Conservation (phyloP, 495 filamentous ascomycete genomes). For the Xylaria longipes region DNA sequence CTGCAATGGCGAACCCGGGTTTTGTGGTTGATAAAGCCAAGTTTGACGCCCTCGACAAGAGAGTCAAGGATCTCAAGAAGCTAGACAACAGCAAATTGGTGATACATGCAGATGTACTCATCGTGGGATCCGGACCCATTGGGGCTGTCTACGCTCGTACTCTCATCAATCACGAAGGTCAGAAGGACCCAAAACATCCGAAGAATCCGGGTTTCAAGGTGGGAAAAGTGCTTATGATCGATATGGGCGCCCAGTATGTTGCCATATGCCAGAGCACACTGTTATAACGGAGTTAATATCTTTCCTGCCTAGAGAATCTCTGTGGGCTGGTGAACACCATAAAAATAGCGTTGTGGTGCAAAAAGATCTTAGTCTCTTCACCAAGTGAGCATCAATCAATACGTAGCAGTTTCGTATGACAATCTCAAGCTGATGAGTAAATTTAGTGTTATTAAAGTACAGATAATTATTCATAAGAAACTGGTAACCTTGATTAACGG, state of each 20-base stretch:
- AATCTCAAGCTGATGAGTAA: not conserved
- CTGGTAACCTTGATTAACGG: no score
- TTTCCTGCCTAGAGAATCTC: not conserved
- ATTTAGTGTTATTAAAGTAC: not conserved
- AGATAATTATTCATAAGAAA: no score
- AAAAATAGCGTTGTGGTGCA: not conserved
- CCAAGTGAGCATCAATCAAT: not conserved
- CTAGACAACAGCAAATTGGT: not conserved
- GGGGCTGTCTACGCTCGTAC: not conserved
- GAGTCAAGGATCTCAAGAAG: not conserved
- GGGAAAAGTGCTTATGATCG: not conserved
- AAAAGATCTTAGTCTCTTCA: not conserved
- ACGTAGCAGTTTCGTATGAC: not conserved
- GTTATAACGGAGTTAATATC: not conserved
- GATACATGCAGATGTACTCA: not conserved
- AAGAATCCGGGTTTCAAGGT: not conserved
- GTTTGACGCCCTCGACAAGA: not conserved
- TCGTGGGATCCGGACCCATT: conserved; percentile 3
- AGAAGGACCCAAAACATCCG: not conserved
- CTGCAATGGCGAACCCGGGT: not conserved
- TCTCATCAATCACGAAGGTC: not conserved
- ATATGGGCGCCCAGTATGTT: conserved; percentile 1
- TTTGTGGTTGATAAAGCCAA: not conserved
- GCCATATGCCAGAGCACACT: not conserved
- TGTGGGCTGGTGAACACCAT: not conserved